phyloP scores from a whole-genome alignment of 1,284 basidiomycete genomes.

The Ustilago tritici region DNA sequence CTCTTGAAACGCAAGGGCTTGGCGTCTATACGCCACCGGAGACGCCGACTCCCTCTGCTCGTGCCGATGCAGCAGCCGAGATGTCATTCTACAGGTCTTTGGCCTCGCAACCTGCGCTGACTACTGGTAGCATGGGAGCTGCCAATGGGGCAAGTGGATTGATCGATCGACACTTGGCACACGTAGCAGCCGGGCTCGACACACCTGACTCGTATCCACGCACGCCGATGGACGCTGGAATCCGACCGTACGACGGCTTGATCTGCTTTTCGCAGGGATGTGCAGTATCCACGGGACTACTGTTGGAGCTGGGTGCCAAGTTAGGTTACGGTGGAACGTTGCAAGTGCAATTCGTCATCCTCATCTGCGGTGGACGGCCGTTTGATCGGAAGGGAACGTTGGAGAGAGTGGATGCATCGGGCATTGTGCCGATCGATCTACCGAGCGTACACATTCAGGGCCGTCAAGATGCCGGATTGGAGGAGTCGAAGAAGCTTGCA shows the following conservation, averaged over 20 bases:
- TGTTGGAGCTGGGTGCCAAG: conserved; percentile 15
- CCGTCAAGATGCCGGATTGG: conserved; percentile 29
- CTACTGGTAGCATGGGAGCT: background rate
- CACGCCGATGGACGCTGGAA: conserved; percentile 15
- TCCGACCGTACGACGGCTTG: conserved; percentile 29
- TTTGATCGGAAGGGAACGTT: conserved; percentile 28
- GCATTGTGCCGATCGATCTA: conserved; percentile 12
- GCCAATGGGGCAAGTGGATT: background rate
- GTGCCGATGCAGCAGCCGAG: background rate
- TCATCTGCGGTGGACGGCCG: conserved; percentile 48
- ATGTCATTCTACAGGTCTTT: background rate
- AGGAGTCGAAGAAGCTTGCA: conserved; percentile 28
- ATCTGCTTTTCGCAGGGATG: conserved; percentile 56
- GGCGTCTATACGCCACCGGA: conserved; percentile 29
- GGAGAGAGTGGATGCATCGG: conserved; percentile 21
- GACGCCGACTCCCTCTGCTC: conserved; percentile 12
- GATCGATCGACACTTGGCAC: background rate
- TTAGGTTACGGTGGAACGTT: background rate
- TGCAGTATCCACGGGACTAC: conserved; percentile 42
- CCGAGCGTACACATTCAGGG: conserved; percentile 45
- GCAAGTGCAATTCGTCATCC: conserved; percentile 34
- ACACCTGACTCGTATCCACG: conserved; percentile 21
- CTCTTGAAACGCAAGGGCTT: background rate
- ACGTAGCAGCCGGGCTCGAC: conserved; percentile 6
- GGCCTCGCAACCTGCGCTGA: background rate